Evolutionary conservation across 108 stramenopile genomes (phyloP), one percentile per base, ranked within the genome.

Genomic region (Nitzschia sp.): DNA sequence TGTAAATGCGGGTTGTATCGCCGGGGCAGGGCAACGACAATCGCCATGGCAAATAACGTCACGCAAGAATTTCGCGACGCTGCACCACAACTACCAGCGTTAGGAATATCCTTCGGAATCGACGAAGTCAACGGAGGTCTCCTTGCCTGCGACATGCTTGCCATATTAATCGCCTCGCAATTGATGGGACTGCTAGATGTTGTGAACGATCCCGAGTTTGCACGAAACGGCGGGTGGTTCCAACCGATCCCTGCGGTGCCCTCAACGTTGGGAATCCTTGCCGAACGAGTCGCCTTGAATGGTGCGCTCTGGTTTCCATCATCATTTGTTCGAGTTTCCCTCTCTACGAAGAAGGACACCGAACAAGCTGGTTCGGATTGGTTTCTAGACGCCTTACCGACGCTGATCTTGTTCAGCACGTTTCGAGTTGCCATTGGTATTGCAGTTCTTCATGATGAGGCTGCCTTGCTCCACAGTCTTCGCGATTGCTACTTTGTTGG

Each of bases 171-270:
- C 23, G 82, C 77, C 2, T 60, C 60, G 18, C 74, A 83, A 60
- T 46, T 83, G 38, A 65, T 83, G 26, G 82, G 78, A 6, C 68
- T 83, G 21, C 33, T 70, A 23, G 74, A 76, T 62, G 67, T 69
- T 48, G 17, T 83, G 23, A 79, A 68, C 58, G 81, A 78, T 59
- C 72, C 82, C 3, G 67, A 34, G 9, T 91, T 91, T 73, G 73
- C 77, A 68, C 28, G 64, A 0, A 76, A 67, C 38, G 88, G 88
- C 18, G 88, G 88, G 0, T 90, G 82, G 80, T 54, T 71, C 54
- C 88, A 90, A 62, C 82, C 84, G 2, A 54, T 87, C 11, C 72
- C 85, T 29, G 59, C 61, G 5, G 32, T 82, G 5, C 74, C 74
- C 5, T 62, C 74, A 2, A 81, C 74, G 3, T 57, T 81, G 27